These are phyloP conservation scores for Austropuccinia psidii DNA, from an alignment of 1,284 basidiomycete species.

Conservation along the genomic window DNA sequence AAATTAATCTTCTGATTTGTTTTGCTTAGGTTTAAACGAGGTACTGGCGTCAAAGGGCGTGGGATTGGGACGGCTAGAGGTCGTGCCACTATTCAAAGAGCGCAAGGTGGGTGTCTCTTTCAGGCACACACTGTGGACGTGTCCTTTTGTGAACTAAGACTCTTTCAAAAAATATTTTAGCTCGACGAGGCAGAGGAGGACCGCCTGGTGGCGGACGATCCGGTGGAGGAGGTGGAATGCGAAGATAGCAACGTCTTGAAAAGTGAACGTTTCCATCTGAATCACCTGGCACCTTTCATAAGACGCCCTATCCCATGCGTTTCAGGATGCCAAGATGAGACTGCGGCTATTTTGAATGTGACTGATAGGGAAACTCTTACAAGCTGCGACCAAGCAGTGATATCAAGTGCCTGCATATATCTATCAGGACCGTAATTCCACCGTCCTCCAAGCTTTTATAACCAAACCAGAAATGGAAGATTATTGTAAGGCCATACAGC, in stretches of 20 bases:
- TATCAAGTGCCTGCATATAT: too few species aligned
- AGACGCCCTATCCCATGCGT: too few species aligned
- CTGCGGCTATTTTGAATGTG: too few species aligned
- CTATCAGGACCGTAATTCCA: too few species aligned
- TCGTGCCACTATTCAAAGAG: conserved; percentile 91
- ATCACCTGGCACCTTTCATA: too few species aligned
- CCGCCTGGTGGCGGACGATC: conserved; percentile 29
- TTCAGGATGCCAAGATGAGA: too few species aligned
- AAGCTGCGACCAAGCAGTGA: too few species aligned
- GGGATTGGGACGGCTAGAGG: conserved; percentile 98
- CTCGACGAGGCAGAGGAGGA: conserved; percentile 30
- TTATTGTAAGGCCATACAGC: too few species aligned
- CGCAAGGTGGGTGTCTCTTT: conserved; percentile 32
- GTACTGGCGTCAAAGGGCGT: conserved; percentile 70
- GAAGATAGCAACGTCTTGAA: conserved; percentile 12
- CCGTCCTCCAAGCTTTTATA: too few species aligned
- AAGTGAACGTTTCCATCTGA: too few species aligned
- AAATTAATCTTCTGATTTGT: background rate
- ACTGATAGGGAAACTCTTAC: too few species aligned
- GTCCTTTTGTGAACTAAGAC: background rate
- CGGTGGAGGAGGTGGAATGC: conserved; percentile 7
- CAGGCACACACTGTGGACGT: background rate
- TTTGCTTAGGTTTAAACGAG: conserved; percentile 33
- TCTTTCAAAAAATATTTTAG: background rate
- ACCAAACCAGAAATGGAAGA: too few species aligned